phyloP scores from a whole-genome alignment of 2,329 filamentous ascomycete species.

The Cladosporium sp. region DNA sequence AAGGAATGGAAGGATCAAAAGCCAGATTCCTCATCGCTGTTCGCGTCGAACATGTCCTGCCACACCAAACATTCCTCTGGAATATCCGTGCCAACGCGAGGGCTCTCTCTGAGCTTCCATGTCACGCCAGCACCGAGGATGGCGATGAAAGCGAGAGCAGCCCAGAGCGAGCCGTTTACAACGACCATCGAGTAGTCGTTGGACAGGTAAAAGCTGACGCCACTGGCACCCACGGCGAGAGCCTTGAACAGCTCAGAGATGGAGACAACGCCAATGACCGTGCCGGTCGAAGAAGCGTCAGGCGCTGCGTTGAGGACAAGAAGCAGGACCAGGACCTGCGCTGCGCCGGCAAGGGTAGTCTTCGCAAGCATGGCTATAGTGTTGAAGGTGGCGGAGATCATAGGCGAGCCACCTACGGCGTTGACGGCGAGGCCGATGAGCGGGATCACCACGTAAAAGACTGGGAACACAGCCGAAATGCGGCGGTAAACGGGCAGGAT shows the following conservation, averaged over 20 bases:
- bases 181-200: slow-evolving; percentile 40
- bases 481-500: slow-evolving; percentile 42
- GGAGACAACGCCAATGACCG: slow-evolving; percentile 46
- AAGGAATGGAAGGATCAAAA: slow-evolving; percentile 13
- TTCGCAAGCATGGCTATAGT: slow-evolving; percentile 40
- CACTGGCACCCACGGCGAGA: slow-evolving; percentile 43
- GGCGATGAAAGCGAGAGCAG: slow-evolving; percentile 38
- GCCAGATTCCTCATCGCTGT: slow-evolving; percentile 25
- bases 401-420: slow-evolving; percentile 24
- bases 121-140: slow-evolving; percentile 40
- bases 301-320: slow-evolving; percentile 47
- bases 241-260: slow-evolving; percentile 44
- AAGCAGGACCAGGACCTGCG: slow-evolving; percentile 41
- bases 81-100: slow-evolving; percentile 43
- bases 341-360: slow-evolving; percentile 38
- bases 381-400: slow-evolving; percentile 36
- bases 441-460: slow-evolving; percentile 38
- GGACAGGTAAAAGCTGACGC: slow-evolving; percentile 43
- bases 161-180: slow-evolving; percentile 45
- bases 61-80: slow-evolving; percentile 39
- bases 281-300: slow-evolving; percentile 44
- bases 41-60: slow-evolving; percentile 46
- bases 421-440: slow-evolving; percentile 35
- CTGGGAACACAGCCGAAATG: slow-evolving; percentile 37
- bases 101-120: slow-evolving; percentile 42